Evolutionary conservation across 108 stramenopile genomes (phyloP), one percentile per base, ranked within the genome.

Genomic region (Skeletonema menzelii): DNA sequence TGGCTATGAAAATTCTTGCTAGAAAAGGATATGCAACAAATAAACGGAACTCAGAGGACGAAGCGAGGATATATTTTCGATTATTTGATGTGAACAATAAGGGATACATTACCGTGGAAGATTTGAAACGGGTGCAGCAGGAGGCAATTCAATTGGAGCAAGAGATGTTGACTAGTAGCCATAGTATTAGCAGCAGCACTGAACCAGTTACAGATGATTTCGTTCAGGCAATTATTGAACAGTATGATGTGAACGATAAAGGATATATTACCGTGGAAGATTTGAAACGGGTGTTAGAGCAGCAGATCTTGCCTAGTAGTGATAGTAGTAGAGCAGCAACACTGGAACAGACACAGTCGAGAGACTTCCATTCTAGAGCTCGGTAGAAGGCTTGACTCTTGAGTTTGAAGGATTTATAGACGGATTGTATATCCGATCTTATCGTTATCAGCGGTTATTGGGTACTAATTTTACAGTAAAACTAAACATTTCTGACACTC

Each of bases 81-180:
- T 17, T 59, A 26, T 75, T 79, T 32, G 79, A 75, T 47, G 58
- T n/a, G 24, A 60, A 35, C 0, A 20, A 63, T 13, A 77, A 77
- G 64, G 76, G 76, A 37, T 77, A 28, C 34, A 61, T 77, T 44
- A 77, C 64, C 10, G 14, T 77, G 27, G 64, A 66, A 14, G 76
- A 77, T 56, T 66, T 77, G 14, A 60, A 34, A 26, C 61, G 68
- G 19, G 62, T 76, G 27, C 76, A 69, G 26, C 22, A 24, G 0
- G 76, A 76, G 56, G 38, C 65, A 14, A 15, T 26, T 12, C 19
- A 20, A 55, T 31, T 35, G 15, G 27, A 38, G 27, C 49, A 44
- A 47, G 56, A 67, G 7, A 27, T 75, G 44, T 28, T 15, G 13
- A 46, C 2, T 31, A 28, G 32, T 61, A 28, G 46, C 8, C 22